Base-by-base conservation (phyloP, 148 eudicot species). In the Persicaria maculosa region DNA sequence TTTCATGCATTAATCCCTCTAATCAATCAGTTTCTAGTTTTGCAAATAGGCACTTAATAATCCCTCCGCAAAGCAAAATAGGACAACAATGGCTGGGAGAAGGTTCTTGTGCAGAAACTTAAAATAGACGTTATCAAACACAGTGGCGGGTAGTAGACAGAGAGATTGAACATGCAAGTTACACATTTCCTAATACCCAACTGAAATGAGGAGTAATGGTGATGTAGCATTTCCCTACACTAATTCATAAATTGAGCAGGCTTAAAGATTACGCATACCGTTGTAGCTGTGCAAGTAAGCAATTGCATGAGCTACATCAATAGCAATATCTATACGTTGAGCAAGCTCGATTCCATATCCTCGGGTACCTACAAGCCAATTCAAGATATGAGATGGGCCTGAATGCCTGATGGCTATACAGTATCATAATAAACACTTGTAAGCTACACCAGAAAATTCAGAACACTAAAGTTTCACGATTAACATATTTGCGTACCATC, bases 221-320 rank as follows among this genome's bases (percentile, higher is more conserved):
- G 10, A 20, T 4, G 8, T 58, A 53, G 19, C 17, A 53, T 53
- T 53, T 53, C 17, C 53, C 57, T 53, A 53, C 57, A 53, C 57
- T 53, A 53, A 53, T 15, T 4, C n/a, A 53, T 16, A 53, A 53
- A 3, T 50, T 53, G 57, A 53, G 57, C 5, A 1, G 4, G 57
- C 4, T 48, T 12, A 50, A 4, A 58, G 40, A 40, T 44, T 71
- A 61, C 10, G 65, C 79, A 40, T 78, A 92, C 97, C 97, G 74
- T 79, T 80, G 75, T 92, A 92, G 47, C 50, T 78, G 78, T 90
- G 97, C 76, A 92, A 78, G 82, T 85, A 92, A 31, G 93, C 84
- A 78, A 90, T 68, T 45, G 88, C 95, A 82, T 92, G 97, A 83
- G 97, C 95, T 50, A 92, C 86, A 84, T 92, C 92, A 78, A 85